Base-by-base conservation (phyloP, 2,329 filamentous ascomycete species). In the Fusarium lateritium region DNA sequence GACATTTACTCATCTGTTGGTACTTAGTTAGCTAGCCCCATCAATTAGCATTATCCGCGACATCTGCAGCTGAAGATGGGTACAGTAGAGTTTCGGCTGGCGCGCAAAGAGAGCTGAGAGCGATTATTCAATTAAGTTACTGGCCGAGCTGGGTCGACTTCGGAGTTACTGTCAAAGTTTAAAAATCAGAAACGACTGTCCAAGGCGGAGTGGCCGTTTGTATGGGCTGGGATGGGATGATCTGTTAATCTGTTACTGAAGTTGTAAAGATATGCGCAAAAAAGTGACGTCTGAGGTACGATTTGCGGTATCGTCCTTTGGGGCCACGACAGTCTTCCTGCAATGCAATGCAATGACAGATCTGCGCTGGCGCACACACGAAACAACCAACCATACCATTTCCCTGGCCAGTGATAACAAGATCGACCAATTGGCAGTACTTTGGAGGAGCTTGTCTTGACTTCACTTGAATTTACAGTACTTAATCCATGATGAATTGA, bases 301-400 rank as follows among this genome's bases (percentile, higher is more conserved):
- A 31, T 31, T 31, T 31, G 28, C 28, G 52, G 28, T 63, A 56
- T 70, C 50, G 38, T 21, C 38, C 56, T 70, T 56, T 69, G 67
- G 67, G 55, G 49, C 40, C 55, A 69, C 67, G 63, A 58, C 66
- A 63, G 7, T 42, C 50, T 47, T 47, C 67, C 46, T 62, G 39
- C 60, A 36, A 42, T 63, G 54, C 59, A 49, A 49, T 55, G 46
- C 42, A 61, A 46, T 39, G 46, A 45, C 21, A 65, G 62, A 65
- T 65, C 62, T 47, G 62, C 62, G 61, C 31, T 53, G 60, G 61
- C 46, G 46, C 60, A 28, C 62, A 68, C 67, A 70, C 57, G 67
- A 69, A 69, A 69, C 66, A 36, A 38, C 46, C 50, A 40, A 47
- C 47, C 59, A 64, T 26, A 54, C 38, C 36, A n/a, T 44, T 39